Percentiles rank a stretch among this genome's conserved stretches.
phyloP scores from a whole-genome alignment of 2,329 filamentous ascomycete species.

The Cytospora paraplurivora region DNA sequence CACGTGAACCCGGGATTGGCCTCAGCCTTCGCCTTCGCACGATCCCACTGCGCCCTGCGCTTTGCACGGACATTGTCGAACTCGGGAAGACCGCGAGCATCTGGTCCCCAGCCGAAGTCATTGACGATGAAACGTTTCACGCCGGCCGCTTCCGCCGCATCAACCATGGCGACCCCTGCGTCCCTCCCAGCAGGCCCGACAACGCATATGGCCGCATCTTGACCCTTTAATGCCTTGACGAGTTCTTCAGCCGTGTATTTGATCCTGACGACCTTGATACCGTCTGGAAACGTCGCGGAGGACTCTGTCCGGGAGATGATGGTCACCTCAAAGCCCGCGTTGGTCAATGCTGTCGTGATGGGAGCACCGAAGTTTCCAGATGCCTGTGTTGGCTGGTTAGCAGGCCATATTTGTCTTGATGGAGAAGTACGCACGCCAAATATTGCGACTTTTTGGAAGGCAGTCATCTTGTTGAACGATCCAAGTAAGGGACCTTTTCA shows the following conservation, averaged over 20 bases:
- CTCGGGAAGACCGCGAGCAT: constrained; percentile 33
- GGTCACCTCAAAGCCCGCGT: constrained; percentile 39
- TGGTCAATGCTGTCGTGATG: constrained; percentile 25
- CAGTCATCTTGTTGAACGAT: constrained; percentile 10
- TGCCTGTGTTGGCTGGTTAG: constrained; percentile 27
- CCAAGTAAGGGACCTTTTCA: no score
- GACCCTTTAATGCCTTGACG: constrained; percentile 31
- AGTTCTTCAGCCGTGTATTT: constrained; percentile 30
- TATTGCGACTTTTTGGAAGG: constrained; percentile 43
- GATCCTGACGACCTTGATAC: constrained; percentile 28
- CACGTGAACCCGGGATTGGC: constrained; percentile 34
- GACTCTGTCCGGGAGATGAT: constrained; percentile 39
- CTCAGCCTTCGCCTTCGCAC: constrained; percentile 30
- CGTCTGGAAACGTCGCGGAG: constrained; percentile 31
- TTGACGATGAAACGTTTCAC: constrained; percentile 36
- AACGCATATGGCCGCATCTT: constrained; percentile 36
- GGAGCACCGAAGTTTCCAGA: constrained; percentile 40
- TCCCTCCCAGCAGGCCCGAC: constrained; percentile 32
- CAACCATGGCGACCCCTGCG: constrained; percentile 33
- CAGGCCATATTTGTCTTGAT: neutral
- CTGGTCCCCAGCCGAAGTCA: constrained; percentile 35
- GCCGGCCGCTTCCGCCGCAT: constrained; percentile 37
- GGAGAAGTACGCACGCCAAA: constrained; percentile 37
- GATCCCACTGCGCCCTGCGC: constrained; percentile 32
- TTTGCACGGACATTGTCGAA: constrained; percentile 31